Evolutionary conservation across 495 filamentous ascomycete species (phyloP), one percentile per base, ranked within the genome.

Genomic region (Endocarpon pusillum): DNA sequence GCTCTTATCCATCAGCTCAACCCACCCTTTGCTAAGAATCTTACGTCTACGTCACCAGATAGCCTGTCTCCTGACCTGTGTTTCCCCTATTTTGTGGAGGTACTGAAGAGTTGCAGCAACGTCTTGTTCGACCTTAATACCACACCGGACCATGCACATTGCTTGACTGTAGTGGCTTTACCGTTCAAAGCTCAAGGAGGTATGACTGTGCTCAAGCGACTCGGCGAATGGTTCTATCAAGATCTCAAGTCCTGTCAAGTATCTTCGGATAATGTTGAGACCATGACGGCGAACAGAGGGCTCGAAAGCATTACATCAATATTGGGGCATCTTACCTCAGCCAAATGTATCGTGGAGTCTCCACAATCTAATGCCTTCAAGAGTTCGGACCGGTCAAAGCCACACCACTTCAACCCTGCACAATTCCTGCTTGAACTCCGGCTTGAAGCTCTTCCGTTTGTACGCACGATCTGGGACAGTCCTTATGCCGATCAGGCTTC

Each of bases 351-450:
- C 32, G 59, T 64, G 4, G 89, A 97, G 12, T 76, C 86, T 3
- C 54, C 56, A 29, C 70, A 76, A 41, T 74, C 77, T 16, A 56
- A 67, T 30, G 64, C 72, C 23, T 65, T 93, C 42, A 49, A 65
- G 29, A 63, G 64, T 21, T 53, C 52, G 32, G 61, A 67, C 15
- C 61, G 61, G 18, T 62, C 66, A 20, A 67, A 64, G 19, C 53
- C 69, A 5, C 79, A 92, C 46, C 69, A 67, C 41, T 84, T 81
- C 44, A 64, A 73, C 11, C 57, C 75, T 4, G 61, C 65, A 4
- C 89, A 96, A 46, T 79, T 96, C 36, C 49, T 93, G 8, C 77
- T 99, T 21, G 89, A 96, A 48, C 57, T 96, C 27, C 73, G 86
- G 29, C 72, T 81, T 61, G 67, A 75, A 19, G 71, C 94, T 28